These are phyloP conservation scores for Xylaria bambusicola DNA, from an alignment of 495 filamentous ascomycete species.

Conservation along the genomic window DNA sequence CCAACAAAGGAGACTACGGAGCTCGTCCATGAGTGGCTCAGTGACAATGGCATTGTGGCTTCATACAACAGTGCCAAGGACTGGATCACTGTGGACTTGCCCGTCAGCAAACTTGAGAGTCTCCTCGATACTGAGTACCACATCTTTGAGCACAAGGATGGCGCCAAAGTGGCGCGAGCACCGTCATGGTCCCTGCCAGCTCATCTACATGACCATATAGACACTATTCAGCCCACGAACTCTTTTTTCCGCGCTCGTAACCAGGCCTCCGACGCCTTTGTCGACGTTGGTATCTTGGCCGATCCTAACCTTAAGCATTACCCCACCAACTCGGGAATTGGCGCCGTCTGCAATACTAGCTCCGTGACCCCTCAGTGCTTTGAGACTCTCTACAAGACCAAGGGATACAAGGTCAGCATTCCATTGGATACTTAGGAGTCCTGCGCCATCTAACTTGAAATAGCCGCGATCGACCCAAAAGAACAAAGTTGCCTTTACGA, in stretches of 20 bases:
- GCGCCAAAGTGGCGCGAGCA: slow-evolving; percentile 49
- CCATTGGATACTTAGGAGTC: not conserved
- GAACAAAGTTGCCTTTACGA: slow-evolving; percentile 51
- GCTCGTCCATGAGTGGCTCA: slow-evolving; percentile 52
- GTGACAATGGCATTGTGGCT: slow-evolving; percentile 49
- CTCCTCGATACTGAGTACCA: slow-evolving; percentile 63
- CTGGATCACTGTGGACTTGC: slow-evolving; percentile 47
- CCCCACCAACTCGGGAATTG: slow-evolving; percentile 30
- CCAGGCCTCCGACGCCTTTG: slow-evolving; percentile 27
- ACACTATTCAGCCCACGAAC: slow-evolving; percentile 68
- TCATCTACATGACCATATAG: slow-evolving; percentile 59
- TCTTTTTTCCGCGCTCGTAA: slow-evolving; percentile 50
- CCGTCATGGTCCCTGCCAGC: slow-evolving; percentile 67
- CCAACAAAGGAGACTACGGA: slow-evolving; percentile 46
- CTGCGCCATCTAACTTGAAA: not conserved
- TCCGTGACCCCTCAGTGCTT: slow-evolving; percentile 57
- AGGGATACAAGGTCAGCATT: slow-evolving; percentile 41
- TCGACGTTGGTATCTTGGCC: slow-evolving; percentile 21
- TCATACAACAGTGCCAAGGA: slow-evolving; percentile 57
- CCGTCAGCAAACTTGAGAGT: slow-evolving; percentile 52
- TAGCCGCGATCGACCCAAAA: slow-evolving; percentile 39
- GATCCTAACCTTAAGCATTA: slow-evolving; percentile 27
- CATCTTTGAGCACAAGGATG: slow-evolving; percentile 54
- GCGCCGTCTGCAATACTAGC: slow-evolving; percentile 51
- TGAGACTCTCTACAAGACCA: slow-evolving; percentile 56